A percentile compares a stretch with the other conserved stretches of the same genome.
Evolutionary conservation across 1,284 basidiomycete species (phyloP).

Genomic region (Irpex rosettiformis): DNA sequence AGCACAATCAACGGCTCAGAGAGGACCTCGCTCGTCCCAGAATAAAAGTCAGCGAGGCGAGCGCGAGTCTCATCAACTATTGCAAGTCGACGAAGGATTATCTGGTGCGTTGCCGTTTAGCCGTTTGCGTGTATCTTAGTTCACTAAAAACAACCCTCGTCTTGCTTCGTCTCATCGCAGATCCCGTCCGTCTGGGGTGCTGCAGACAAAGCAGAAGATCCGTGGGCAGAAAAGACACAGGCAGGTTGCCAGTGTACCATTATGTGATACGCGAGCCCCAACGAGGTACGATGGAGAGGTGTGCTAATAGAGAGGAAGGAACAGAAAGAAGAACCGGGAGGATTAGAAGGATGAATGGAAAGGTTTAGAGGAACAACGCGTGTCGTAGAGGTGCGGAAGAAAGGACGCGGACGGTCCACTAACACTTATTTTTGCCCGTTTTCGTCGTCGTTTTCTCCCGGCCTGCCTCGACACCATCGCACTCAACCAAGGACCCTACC

Average conservation of each 20-base stretch:
- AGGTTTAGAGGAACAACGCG: neutral
- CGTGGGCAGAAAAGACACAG: slow-evolving; percentile 72
- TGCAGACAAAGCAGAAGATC: slow-evolving; percentile 83
- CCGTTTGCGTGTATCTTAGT: neutral
- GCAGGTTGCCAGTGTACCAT: slow-evolving; percentile 44
- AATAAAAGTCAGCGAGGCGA: slow-evolving; percentile 75
- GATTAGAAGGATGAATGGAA: neutral
- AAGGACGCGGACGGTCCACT: no score
- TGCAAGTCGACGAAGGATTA: slow-evolving; percentile 74
- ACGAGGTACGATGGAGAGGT: neutral
- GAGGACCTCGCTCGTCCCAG: slow-evolving; percentile 77
- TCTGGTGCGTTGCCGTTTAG: slow-evolving; percentile 44
- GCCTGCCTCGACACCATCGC: no score
- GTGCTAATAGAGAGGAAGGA: neutral
- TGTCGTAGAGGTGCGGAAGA: neutral
- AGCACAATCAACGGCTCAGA: slow-evolving; percentile 74
- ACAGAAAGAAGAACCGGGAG: neutral
- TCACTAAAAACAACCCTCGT: slow-evolving; percentile 8
- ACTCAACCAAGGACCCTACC: neutral
- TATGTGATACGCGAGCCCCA: slow-evolving; percentile 18
- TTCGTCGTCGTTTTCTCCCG: no score
- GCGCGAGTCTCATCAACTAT: slow-evolving; percentile 70
- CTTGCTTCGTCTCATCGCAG: slow-evolving; percentile 31
- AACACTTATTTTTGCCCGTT: neutral
- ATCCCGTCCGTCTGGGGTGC: slow-evolving; percentile 95